phyloP scores from a whole-genome alignment of 495 filamentous ascomycete species.

The Aspergillus sparsus region DNA sequence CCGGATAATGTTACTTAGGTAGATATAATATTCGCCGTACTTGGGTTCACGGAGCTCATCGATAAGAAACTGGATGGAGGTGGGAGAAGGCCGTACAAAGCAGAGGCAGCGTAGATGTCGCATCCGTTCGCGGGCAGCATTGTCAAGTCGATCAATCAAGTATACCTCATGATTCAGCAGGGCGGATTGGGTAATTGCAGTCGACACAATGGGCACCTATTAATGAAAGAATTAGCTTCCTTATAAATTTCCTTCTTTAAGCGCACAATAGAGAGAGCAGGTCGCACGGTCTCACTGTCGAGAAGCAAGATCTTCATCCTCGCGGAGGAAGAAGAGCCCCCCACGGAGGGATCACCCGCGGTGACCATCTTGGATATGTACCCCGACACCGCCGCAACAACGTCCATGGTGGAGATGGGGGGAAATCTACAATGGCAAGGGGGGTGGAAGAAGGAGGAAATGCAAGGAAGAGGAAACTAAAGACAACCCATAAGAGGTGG shows the following conservation, averaged over 20 bases:
- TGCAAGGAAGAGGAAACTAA: slow-evolving; percentile 16
- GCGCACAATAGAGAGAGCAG: slow-evolving; percentile 17
- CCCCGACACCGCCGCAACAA: slow-evolving; percentile 86
- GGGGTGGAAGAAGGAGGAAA: slow-evolving; percentile 1
- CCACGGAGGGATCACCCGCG: slow-evolving; percentile 65
- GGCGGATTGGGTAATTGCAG: slow-evolving; percentile 91
- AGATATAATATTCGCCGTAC: slow-evolving; percentile 96
- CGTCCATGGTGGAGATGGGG: slow-evolving; percentile 66
- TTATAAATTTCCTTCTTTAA: not conserved
- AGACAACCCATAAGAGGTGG: not conserved
- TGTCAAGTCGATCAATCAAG: slow-evolving; percentile 94
- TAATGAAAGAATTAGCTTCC: slow-evolving; percentile 4
- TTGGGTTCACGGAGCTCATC: slow-evolving; percentile 96
- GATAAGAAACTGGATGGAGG: slow-evolving; percentile 88
- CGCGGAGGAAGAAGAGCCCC: slow-evolving; percentile 69
- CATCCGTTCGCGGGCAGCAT: slow-evolving; percentile 92
- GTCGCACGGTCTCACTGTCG: slow-evolving; percentile 85
- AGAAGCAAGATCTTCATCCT: slow-evolving; percentile 99
- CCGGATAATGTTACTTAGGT: slow-evolving; percentile 94
- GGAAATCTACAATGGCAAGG: not conserved
- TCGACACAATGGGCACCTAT: slow-evolving; percentile 84
- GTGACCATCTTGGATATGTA: slow-evolving; percentile 98
- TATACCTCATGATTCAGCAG: slow-evolving; percentile 98
- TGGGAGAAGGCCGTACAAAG: slow-evolving; percentile 87
- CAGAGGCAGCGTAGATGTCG: slow-evolving; percentile 91